Evolutionary conservation across 108 stramenopile genomes (phyloP), one percentile per base, ranked within the genome.

Genomic region (Schizochytrium sp.): DNA sequence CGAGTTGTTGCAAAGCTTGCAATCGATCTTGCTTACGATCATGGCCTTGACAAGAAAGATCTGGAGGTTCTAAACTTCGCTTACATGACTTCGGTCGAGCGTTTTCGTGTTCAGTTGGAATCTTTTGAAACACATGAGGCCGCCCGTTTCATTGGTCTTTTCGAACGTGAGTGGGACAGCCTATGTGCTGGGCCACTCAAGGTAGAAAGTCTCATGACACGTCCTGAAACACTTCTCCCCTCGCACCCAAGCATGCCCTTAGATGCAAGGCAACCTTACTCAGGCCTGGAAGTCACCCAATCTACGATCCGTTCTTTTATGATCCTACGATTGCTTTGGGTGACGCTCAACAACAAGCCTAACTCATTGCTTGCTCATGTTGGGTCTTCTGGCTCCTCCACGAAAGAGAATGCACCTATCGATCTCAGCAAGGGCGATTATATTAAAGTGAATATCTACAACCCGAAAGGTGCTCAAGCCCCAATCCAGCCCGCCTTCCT

Each of bases 191-290:
- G 76, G 10, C 76, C 76, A 10, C 76, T 83, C 50, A 49, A 55
- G 76, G 76, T 83, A 0, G 76, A 83, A 28, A 55, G 50, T 53
- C 76, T 83, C 50, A 83, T 83, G 76, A 83, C 76, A 53, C 76
- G 53, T 1, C 50, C 76, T 0, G 76, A 83, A 2, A 55, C 53
- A n/a, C 76, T 83, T 55, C 53, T 83, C 50, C 76, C 76, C 10
- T 49, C 76, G 53, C 47, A 49, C 28, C 76, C 76, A 38, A 83
- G 76, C 76, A 49, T 83, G 76, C 76, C 76, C 10, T 53, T 83
- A 10, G 76, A 83, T 28, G 47, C 47, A 55, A 17, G 76, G n/a
- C 76, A 83, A 40, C 76, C 76, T 5, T 83, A 55, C 55, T 83
- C 76, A n/a, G 76, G 50, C 55, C 76, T 83, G 0, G 76, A 83